Base-by-base conservation (phyloP, 2,329 filamentous ascomycete genomes). In the Paracorniculantispora psalliotae region DNA sequence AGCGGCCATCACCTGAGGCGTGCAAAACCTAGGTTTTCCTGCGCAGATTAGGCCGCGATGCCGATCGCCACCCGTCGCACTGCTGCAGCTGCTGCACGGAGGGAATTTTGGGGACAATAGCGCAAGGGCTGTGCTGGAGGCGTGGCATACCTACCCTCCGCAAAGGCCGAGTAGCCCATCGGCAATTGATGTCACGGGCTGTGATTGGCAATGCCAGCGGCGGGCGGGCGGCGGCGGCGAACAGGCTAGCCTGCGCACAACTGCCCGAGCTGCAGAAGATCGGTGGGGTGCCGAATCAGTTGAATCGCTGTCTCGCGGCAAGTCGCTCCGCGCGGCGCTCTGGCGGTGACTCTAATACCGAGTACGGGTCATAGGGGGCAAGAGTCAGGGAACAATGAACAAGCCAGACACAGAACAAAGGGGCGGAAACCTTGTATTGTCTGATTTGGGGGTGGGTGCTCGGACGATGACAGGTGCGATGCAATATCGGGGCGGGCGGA, bases 191-290 rank as follows among this genome's bases (percentile, higher is more conserved):
- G 25, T 21, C 33, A 28, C 15, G 50, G 33, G 25, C 30, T 33
- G 49, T 51, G 49, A 39, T 39, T n/a, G 15, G 17, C n/a, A 50
- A n/a, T n/a, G n/a, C n/a, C n/a, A n/a, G n/a, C n/a, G n/a, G n/a
- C n/a, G n/a, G n/a, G n/a, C 48, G 21, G 33, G 13, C 48, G 30
- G 48, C 48, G 6, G 23, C 43, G 43, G 47, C 25, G 28, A 33
- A 52, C 21, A 46, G 43, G 43, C 43, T n/a, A 52, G 23, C n/a
- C n/a, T n/a, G n/a, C n/a, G n/a, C n/a, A n/a, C n/a, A n/a, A n/a
- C n/a, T n/a, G n/a, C 7, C 39, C 28, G 15, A 54, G 51, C n/a
- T 44, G 51, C 26, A 54, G 51, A 44, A 33, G 51, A 44, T 52
- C 33, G 49, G 49, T 52, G 49, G 49, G 30, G 30, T 37, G 15